Percentiles rank a stretch among this genome's conserved stretches.
Evolutionary conservation across 2,329 filamentous ascomycete genomes (phyloP).

Genomic region (Paracamarosporium sp.): DNA sequence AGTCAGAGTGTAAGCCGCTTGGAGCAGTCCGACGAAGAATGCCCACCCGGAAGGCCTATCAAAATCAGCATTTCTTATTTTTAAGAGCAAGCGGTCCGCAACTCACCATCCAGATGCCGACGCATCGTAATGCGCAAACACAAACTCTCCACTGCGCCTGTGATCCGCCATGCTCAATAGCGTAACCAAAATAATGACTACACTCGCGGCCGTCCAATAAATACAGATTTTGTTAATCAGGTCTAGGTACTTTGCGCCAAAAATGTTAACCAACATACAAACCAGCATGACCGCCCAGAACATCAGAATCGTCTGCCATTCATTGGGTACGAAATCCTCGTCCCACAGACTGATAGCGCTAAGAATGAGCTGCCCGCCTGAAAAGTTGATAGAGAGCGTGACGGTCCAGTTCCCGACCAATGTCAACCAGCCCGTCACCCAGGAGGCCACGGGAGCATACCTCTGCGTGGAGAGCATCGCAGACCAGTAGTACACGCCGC

Average conservation of each 20-base stretch:
- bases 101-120: slow-evolving; percentile 67
- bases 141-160: slow-evolving; percentile 66
- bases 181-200: slow-evolving; percentile 72
- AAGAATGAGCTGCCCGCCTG: slow-evolving; percentile 72
- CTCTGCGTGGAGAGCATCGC: slow-evolving; percentile 71
- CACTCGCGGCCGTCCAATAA: slow-evolving; percentile 71
- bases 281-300: slow-evolving; percentile 76
- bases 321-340: slow-evolving; percentile 71
- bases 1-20: slow-evolving; percentile 68
- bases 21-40: slow-evolving; percentile 74
- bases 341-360: slow-evolving; percentile 73
- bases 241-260: slow-evolving; percentile 67
- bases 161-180: slow-evolving; percentile 67
- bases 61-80: not conserved
- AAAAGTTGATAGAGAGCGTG: slow-evolving; percentile 70
- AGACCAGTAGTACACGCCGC: slow-evolving; percentile 76
- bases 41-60: slow-evolving; percentile 69
- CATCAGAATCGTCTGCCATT: slow-evolving; percentile 73
- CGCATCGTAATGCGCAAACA: slow-evolving; percentile 73
- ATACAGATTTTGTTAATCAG: slow-evolving; percentile 77
- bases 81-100: not conserved
- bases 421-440: slow-evolving; percentile 75
- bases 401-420: slow-evolving; percentile 78
- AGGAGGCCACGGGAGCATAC: slow-evolving; percentile 71
- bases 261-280: slow-evolving; percentile 70